phyloP scores from a whole-genome alignment of 495 filamentous ascomycete genomes.

The Aspergillus homomorphus region DNA sequence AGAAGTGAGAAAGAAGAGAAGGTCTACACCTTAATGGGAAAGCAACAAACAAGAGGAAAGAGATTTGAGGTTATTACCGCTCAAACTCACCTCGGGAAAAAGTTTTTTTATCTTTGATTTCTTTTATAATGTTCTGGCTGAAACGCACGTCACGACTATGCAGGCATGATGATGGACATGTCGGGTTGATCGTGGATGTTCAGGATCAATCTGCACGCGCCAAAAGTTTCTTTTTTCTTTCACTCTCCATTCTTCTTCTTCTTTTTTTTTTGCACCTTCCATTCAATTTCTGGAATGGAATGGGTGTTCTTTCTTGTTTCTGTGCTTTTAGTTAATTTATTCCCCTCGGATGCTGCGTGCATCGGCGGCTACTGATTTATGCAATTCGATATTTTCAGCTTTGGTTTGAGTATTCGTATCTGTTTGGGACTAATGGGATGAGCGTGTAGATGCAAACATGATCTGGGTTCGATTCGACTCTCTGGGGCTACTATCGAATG shows the following conservation, averaged over 20 bases:
- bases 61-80: neutral
- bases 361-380: conserved; percentile 17
- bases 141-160: conserved; percentile 23
- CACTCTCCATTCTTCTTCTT: conserved; percentile 6
- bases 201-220: conserved; percentile 3
- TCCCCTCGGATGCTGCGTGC: conserved; percentile 15
- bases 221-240: conserved; percentile 13
- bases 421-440: too few relatives aligned
- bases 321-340: conserved; percentile 3
- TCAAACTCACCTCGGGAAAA: conserved; percentile 7
- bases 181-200: neutral
- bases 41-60: conserved; percentile 5
- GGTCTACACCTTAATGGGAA: conserved; percentile 7
- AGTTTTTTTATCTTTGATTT: conserved; percentile 3
- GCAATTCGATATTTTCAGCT: conserved; percentile 7
- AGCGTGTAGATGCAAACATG: too few relatives aligned
- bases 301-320: conserved; percentile 1
- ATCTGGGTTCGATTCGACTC: too few relatives aligned
- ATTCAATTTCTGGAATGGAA: neutral
- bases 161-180: conserved; percentile 13
- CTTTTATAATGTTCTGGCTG: conserved; percentile 11
- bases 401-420: conserved; percentile 1
- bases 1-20: conserved; percentile 12
- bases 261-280: neutral
- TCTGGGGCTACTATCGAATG: too few relatives aligned